Base-by-base conservation (phyloP, 495 filamentous ascomycete genomes). In the Podospora tetraspora region DNA sequence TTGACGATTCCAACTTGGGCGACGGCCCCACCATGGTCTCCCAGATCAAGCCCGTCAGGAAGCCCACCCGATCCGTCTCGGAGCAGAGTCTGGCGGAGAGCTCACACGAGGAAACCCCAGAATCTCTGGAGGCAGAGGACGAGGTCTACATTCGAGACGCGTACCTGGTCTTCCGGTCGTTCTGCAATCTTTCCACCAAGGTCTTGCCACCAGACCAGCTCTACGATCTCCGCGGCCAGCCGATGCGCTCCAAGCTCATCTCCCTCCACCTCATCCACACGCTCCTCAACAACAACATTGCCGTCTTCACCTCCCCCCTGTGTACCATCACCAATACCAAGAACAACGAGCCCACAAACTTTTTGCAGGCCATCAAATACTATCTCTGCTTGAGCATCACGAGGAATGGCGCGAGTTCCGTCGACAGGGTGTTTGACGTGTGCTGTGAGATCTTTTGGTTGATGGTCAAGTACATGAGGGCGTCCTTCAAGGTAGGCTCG, bases 371-470 rank as follows among this genome's bases (percentile, higher is more conserved):
- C 29, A 89, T 97, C 68, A 95, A 97, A 72, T 96, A 97, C 73
- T 96, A 97, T 76, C 86, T 99, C 13, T 97, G 96, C 75, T 84
- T 98, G 19, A 94, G 92, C 76, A 86, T 98, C 66, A 97, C 92
- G 37, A 88, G 95, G 43, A 99, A 99, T 77, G 96, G 93, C 60
- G 91, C 94, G 10, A 97, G 93, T 78, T 92, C 93, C 3, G 92
- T 97, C 29, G 90, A 90, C 66, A 86, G 85, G 70, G 92, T 99
- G 1, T 99, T 97, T 78, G 94, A 98, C 73, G 92, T 97, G 34
- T 92, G 91, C 79, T 96, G 93, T 73, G 96, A 98, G 78, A 97
- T 98, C 6, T 98, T 99, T 77, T 97, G 93, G 93, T 78, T 97
- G 68, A 96, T 97, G 89, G 78, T 97, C 6, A 96, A 93, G 75